A percentile compares a stretch with the other conserved stretches of the same genome.
Conservation (phyloP, 2,329 filamentous ascomycete genomes). For the Sporothrix protearum region DNA sequence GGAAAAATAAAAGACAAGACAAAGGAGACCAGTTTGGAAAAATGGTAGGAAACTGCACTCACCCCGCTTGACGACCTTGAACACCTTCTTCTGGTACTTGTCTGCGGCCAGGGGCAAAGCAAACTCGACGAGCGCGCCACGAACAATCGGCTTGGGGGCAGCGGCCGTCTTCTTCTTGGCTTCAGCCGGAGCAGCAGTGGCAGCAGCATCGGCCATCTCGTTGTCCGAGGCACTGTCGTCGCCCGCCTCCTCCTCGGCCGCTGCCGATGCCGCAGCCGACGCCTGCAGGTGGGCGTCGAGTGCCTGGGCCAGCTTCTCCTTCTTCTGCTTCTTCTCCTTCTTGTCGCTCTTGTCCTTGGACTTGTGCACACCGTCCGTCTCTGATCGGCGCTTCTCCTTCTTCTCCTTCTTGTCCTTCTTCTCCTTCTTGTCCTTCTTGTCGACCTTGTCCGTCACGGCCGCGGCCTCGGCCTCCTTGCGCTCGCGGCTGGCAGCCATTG, state of each 20-base stretch:
- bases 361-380: slow-evolving; percentile 53
- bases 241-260: slow-evolving; percentile 30
- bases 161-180: slow-evolving; percentile 32
- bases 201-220: slow-evolving; percentile 45
- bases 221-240: slow-evolving; percentile 38
- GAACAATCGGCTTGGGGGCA: slow-evolving; percentile 36
- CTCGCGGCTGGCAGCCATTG: slow-evolving; percentile 27
- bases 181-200: slow-evolving; percentile 30
- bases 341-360: slow-evolving; percentile 56
- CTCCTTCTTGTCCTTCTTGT: slow-evolving; percentile 29
- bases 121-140: slow-evolving; percentile 67
- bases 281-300: slow-evolving; percentile 64
- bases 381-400: slow-evolving; percentile 54
- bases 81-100: slow-evolving; percentile 67
- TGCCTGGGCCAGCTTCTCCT: slow-evolving; percentile 64
- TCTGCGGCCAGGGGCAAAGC: slow-evolving; percentile 76
- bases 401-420: slow-evolving; percentile 53
- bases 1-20: background rate
- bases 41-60: slow-evolving; percentile 31
- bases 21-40: too few relatives aligned
- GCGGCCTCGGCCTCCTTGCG: slow-evolving; percentile 29
- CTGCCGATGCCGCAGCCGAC: slow-evolving; percentile 47
- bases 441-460: slow-evolving; percentile 24
- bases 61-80: slow-evolving; percentile 63
- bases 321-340: slow-evolving; percentile 68